phyloP scores from a whole-genome alignment of 352 stramenopile species.

The Pythium monospermum region DNA sequence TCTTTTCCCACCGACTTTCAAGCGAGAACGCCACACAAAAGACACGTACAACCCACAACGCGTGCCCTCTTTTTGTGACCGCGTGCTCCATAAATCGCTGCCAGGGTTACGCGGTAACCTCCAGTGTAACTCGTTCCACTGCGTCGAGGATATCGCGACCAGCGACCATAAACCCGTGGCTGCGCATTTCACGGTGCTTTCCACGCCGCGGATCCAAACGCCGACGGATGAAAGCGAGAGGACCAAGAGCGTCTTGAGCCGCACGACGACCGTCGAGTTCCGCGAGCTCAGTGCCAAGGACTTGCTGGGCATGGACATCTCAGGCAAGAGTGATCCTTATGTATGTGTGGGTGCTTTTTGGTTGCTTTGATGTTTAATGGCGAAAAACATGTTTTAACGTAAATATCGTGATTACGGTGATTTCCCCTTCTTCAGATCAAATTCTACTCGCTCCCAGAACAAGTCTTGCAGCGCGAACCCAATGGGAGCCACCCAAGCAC shows the following conservation, averaged over 20 bases:
- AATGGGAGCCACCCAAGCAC: constrained; percentile 50
- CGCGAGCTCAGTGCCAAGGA: constrained; percentile 47
- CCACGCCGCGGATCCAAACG: constrained; percentile 22
- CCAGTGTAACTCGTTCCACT: constrained; percentile 52
- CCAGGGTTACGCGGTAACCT: constrained; percentile 46
- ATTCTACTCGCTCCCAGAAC: constrained; percentile 60
- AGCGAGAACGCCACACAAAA: constrained; percentile 50
- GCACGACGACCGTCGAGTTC: constrained; percentile 56
- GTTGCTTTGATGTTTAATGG: background rate
- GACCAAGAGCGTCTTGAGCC: constrained; percentile 16
- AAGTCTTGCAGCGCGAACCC: constrained; percentile 43
- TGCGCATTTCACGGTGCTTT: constrained; percentile 46
- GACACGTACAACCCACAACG: constrained; percentile 59
- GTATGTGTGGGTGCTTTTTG: constrained; percentile 21
- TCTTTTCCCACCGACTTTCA: constrained; percentile 81
- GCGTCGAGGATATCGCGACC: constrained; percentile 57
- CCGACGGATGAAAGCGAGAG: constrained; percentile 4
- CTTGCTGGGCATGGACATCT: constrained; percentile 69
- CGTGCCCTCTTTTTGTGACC: constrained; percentile 81
- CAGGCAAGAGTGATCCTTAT: constrained; percentile 77
- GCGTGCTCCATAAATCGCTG: constrained; percentile 78
- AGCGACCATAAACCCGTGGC: constrained; percentile 85
- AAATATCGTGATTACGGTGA: no score
- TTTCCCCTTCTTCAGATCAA: no score
- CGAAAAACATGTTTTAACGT: no score